Evolutionary conservation across 2,329 filamentous ascomycete genomes (phyloP).

Genomic region (Exophiala phaeomuriformis): DNA sequence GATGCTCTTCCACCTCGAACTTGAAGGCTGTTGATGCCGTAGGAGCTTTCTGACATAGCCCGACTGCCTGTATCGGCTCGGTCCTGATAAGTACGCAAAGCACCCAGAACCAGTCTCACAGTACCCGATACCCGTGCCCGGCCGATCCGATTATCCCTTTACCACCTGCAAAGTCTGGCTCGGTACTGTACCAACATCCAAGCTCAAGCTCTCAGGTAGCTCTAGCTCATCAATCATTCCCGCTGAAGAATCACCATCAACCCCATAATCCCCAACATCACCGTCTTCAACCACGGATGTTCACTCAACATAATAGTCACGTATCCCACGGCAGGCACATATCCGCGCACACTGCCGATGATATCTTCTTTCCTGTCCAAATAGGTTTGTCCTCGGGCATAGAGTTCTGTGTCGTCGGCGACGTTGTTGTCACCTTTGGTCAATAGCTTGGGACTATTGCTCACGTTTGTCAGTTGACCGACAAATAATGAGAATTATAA

Average conservation of each 20-base stretch:
- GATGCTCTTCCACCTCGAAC: too few species aligned
- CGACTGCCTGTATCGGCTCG: too few species aligned
- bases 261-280: constrained; percentile 90
- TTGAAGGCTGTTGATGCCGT: too few species aligned
- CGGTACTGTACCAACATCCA: too few species aligned
- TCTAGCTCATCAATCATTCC: constrained; percentile 50
- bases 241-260: constrained; percentile 85
- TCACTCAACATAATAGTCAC: constrained; percentile 94
- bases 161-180: too few species aligned
- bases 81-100: too few species aligned
- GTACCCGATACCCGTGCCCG: too few species aligned
- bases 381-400: constrained; percentile 79
- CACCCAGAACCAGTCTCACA: too few species aligned
- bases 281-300: constrained; percentile 94
- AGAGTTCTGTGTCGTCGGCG: constrained; percentile 86
- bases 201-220: too few species aligned
- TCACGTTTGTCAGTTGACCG: constrained; percentile 10
- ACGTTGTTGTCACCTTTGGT: constrained; percentile 98
- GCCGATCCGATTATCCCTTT: too few species aligned
- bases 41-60: too few species aligned
- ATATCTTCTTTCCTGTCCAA: constrained; percentile 76
- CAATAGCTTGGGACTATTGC: constrained; percentile 54
- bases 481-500: background rate
- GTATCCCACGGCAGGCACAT: constrained; percentile 91
- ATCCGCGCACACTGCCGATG: constrained; percentile 84